Evolutionary conservation across 148 eudicot species (phyloP).

Genomic region (Rhododendron griersonianum): DNA sequence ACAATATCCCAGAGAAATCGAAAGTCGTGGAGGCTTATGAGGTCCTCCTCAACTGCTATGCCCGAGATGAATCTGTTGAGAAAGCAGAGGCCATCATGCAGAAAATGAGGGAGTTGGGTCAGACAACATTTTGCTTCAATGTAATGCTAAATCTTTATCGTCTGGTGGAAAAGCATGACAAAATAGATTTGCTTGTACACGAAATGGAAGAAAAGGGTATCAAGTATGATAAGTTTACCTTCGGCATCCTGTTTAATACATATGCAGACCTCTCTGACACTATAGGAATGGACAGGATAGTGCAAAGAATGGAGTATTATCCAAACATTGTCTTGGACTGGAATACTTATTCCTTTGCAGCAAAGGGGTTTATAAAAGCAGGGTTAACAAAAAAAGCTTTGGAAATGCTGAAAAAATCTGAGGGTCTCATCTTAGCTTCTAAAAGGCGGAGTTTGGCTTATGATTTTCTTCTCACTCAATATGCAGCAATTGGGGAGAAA

Average conservation of each 20-base stretch:
- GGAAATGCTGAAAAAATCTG: conserved; percentile 30
- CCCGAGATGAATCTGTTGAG: conserved; percentile 26
- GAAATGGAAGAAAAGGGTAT: conserved; percentile 33
- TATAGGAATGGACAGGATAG: conserved; percentile 21
- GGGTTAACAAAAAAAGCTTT: conserved; percentile 29
- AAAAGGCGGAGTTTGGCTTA: conserved; percentile 20
- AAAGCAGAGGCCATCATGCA: conserved; percentile 42
- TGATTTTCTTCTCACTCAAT: conserved; percentile 23
- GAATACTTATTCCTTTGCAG: conserved; percentile 26
- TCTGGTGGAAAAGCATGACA: conserved; percentile 15
- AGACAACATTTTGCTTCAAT: conserved; percentile 16
- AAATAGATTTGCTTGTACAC: conserved; percentile 17
- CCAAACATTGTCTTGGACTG: conserved; percentile 21
- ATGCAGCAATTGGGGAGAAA: conserved; percentile 30
- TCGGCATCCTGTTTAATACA: conserved; percentile 19
- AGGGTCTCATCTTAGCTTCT: conserved; percentile 13
- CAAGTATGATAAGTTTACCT: conserved; percentile 22
- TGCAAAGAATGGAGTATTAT: conserved; percentile 30
- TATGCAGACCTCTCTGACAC: conserved; percentile 22
- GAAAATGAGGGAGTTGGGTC: conserved; percentile 29
- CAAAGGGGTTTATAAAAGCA: conserved; percentile 28
- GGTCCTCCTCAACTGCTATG: conserved; percentile 38
- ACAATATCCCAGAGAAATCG: conserved; percentile 16
- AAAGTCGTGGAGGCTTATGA: conserved; percentile 21
- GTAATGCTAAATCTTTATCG: conserved; percentile 32